These are phyloP conservation scores for Penicillium riverlandense DNA, from an alignment of 495 filamentous ascomycete genomes.

Conservation along the genomic window DNA sequence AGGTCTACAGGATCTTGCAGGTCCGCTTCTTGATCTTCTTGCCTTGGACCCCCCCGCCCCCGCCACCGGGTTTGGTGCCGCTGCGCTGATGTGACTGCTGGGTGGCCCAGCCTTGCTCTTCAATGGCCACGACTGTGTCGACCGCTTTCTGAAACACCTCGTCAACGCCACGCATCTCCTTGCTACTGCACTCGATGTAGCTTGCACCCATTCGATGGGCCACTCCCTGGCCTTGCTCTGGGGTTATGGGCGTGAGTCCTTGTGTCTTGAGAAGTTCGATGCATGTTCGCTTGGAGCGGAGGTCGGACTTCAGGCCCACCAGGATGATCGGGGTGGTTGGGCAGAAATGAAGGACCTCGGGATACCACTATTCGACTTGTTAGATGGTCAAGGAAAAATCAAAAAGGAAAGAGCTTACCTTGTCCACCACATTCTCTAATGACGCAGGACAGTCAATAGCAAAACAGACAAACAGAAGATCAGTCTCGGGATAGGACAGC, in stretches of 20 bases:
- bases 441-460: conserved; percentile 98
- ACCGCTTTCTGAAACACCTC: conserved; percentile 91
- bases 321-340: conserved; percentile 94
- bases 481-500: conserved; percentile 95
- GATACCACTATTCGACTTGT: conserved; percentile 71
- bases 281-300: conserved; percentile 87
- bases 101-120: conserved; percentile 33
- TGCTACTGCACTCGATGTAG: conserved; percentile 97
- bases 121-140: conserved; percentile 64
- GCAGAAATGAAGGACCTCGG: conserved; percentile 98
- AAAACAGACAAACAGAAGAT: conserved; percentile 97
- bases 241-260: conserved; percentile 88
- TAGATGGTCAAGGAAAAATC: neutral
- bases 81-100: conserved; percentile 11
- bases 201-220: conserved; percentile 86
- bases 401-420: conserved; percentile 52
- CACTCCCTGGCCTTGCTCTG: conserved; percentile 79
- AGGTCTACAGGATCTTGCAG: conserved; percentile 61
- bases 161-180: conserved; percentile 92
- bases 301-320: conserved; percentile 91
- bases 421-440: conserved; percentile 96
- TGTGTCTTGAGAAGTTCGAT: conserved; percentile 98
- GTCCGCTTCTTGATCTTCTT: conserved; percentile 59
- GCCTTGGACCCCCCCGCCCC: conserved; percentile 14
- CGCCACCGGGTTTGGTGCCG: conserved; percentile 21